These are phyloP conservation scores for Helianthus annuus DNA, from an alignment of 129 eudicot genomes.

Conservation along the genomic window DNA sequence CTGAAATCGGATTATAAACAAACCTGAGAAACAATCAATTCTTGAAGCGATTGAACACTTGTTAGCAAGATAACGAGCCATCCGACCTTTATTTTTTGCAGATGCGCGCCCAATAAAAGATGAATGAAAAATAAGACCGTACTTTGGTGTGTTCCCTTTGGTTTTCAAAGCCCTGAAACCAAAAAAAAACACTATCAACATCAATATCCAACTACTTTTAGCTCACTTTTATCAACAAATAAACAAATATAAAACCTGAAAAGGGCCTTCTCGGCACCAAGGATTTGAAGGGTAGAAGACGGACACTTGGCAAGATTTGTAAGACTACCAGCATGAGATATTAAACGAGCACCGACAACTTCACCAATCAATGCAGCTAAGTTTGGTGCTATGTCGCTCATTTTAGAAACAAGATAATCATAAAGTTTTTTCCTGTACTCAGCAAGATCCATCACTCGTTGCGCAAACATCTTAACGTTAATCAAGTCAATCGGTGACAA, in stretches of 20 bases:
- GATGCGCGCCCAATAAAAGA: constrained; percentile 96
- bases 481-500: constrained; percentile 86
- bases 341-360: constrained; percentile 92
- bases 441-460: constrained; percentile 90
- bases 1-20: neutral
- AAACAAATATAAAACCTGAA: constrained; percentile 54
- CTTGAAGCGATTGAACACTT: constrained; percentile 95
- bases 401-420: constrained; percentile 86
- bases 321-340: constrained; percentile 92
- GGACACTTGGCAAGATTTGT: constrained; percentile 97
- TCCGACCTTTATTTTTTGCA: constrained; percentile 83
- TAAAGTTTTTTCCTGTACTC: constrained; percentile 91
- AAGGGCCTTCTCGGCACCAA: constrained; percentile 97
- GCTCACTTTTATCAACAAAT: neutral
- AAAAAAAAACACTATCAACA: too few species aligned
- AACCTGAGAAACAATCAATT: constrained; percentile 83
- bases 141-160: constrained; percentile 67
- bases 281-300: constrained; percentile 92
- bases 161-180: too few species aligned
- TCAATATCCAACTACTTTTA: too few species aligned
- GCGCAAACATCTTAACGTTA: constrained; percentile 86
- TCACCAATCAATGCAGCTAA: constrained; percentile 94
- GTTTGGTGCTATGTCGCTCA: constrained; percentile 93
- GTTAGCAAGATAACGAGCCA: constrained; percentile 99
- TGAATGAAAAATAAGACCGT: constrained; percentile 89